Base-by-base conservation (phyloP, 495 filamentous ascomycete species). In the Bacidia rubella region DNA sequence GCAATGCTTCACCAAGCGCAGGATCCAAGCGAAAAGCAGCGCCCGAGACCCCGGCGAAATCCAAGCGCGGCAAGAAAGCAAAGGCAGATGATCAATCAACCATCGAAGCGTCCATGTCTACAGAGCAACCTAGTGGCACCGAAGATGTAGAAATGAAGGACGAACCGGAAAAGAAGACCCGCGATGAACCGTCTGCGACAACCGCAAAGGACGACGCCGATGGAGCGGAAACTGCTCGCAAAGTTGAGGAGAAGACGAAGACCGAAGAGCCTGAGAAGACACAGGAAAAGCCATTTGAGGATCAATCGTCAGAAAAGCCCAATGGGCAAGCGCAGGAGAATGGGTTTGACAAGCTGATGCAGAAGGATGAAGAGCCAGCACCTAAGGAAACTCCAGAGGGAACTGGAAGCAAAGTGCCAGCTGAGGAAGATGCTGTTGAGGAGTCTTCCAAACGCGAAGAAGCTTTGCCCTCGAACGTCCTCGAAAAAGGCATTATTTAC, bases 401-500 rank as follows among this genome's bases (percentile, higher is more conserved):
- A 19, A 55, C 56, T 20, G 53, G 47, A 22, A 54, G 52, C 42
- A 52, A 52, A 25, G 56, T 58, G 15, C 20, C 56, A 15, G 23
- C 52, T n/a, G 43, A 40, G n/a, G 49, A 53, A 7, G 45, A 56
- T 35, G 60, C 60, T 1, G 56, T 70, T 12, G 65, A 54, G 49
- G 66, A 61, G 32, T 70, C 71, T 3, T 57, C 70, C 19, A 60
- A 73, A 58, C 73, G 73, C 57, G 80, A 77, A 60, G 69, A 74
- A 51, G 66, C 58, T 1, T 70, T 81, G 4, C 78, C 88, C 0
- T 82, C 84, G n/a, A 86, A 70, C 50, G 79, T 92, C 24, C 71
- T 95, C 11, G 90, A 97, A 61, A 95, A 95, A 58, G 90, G 90
- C 2, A 76, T 95, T 57, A 85, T 97, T 57, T 95, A 95, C 71